Percentiles rank a stretch among this genome's conserved stretches.
phyloP scores from a whole-genome alignment of 73 alveolate species.

The Tetrahymena thermophila region DNA sequence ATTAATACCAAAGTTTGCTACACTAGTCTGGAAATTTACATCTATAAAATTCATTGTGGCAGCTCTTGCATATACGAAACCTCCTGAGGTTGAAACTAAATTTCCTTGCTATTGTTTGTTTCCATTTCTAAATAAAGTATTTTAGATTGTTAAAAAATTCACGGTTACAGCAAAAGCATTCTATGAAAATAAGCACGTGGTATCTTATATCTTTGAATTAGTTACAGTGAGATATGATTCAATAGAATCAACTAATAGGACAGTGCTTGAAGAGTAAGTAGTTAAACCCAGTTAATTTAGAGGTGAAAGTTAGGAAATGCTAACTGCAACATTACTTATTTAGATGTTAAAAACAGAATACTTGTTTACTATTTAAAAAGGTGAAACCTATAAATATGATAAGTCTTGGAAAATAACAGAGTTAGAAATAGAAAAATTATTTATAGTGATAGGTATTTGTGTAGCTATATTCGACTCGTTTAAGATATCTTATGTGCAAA shows the following conservation, averaged over 20 bases:
- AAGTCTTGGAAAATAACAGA: not conserved
- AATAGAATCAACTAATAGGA: not conserved
- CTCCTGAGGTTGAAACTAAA: not conserved
- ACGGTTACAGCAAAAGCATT: not conserved
- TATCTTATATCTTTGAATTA: not conserved
- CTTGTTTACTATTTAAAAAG: not conserved
- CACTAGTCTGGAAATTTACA: not conserved
- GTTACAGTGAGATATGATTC: not conserved
- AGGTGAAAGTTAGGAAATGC: not conserved
- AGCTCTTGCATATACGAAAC: not conserved
- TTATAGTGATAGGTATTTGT: not conserved
- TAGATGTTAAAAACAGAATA: not conserved
- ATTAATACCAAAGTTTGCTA: not conserved
- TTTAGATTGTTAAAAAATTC: not conserved
- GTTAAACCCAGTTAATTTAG: not conserved
- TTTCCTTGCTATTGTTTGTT: not conserved
- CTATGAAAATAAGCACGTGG: not conserved
- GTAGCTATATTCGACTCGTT: not conserved
- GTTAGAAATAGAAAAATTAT: not conserved
- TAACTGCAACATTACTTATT: not conserved
- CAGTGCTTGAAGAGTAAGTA: not conserved
- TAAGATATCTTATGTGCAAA: not conserved
- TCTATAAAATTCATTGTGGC: not conserved
- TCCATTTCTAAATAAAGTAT: not conserved
- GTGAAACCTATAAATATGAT: not conserved